Evolutionary conservation across 1,284 basidiomycete genomes (phyloP).

Genomic region (Leccinum ponderosum): DNA sequence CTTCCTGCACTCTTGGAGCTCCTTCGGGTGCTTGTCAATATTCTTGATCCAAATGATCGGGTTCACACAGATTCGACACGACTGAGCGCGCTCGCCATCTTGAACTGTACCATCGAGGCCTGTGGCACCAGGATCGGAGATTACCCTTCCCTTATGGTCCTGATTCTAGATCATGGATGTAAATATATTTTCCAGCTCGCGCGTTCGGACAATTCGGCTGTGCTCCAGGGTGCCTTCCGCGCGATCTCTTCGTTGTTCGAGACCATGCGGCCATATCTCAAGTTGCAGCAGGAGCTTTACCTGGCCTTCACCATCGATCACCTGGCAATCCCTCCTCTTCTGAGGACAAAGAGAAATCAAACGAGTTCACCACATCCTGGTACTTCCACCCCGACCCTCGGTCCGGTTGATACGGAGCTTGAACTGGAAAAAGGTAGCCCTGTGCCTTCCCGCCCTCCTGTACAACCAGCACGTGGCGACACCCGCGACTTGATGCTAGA

Average conservation of each 20-base stretch:
- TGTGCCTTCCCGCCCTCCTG: constrained; percentile 57
- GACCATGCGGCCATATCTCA: constrained; percentile 85
- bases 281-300: constrained; percentile 97
- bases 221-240: constrained; percentile 82
- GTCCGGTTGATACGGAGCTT: constrained; percentile 41
- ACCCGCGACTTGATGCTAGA: constrained; percentile 91
- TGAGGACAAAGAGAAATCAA: constrained; percentile 32
- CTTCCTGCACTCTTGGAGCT: constrained; percentile 93
- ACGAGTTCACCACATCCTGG: constrained; percentile 53
- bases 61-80: constrained; percentile 97
- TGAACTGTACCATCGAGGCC: constrained; percentile 90
- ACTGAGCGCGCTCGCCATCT: constrained; percentile 83
- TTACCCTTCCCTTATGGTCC: constrained; percentile 71
- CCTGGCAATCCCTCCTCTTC: constrained; percentile 58
- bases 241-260: constrained; percentile 89
- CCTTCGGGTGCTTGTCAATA: constrained; percentile 91
- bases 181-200: constrained; percentile 97
- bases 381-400: constrained; percentile 46
- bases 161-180: constrained; percentile 89
- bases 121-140: constrained; percentile 74
- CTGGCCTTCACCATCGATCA: constrained; percentile 93
- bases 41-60: constrained; percentile 92
- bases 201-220: constrained; percentile 80
- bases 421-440: constrained; percentile 53
- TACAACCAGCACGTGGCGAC: constrained; percentile 80